Base-by-base conservation (phyloP, 2,329 filamentous ascomycete species). In the Arthrobotrys sinensis region DNA sequence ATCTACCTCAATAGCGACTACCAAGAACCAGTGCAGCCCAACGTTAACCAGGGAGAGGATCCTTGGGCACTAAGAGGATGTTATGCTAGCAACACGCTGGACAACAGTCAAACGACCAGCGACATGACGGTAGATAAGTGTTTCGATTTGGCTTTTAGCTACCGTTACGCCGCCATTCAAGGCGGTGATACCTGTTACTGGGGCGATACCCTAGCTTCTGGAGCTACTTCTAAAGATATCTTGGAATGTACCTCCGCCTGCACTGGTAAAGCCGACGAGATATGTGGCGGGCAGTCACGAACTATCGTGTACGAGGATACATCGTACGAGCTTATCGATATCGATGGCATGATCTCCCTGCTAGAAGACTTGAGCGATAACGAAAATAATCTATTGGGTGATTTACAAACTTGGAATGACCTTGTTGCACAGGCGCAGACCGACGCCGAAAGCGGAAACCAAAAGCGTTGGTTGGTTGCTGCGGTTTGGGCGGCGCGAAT, bases 141-240 rank as follows among this genome's bases (percentile, higher is more conserved):
- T 28, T 40, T 73, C 0, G 69, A 57, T 4, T 19, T 73, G n/a
- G 69, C 57, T 6, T 1, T 12, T 12, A 65, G 36, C n/a, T 73
- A 57, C 40, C 14, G 24, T 45, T 73, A 73, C 32, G 60, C 57
- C 4, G 69, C 69, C 12, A 6, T 66, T 3, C 60, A 73, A 21
- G 60, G 60, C 10, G 69, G 69, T 1, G 57, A 57, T 24, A 66
- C 69, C 11, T 73, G 69, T 34, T 73, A 65, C 19, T 73, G 69
- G 69, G 69, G 60, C 7, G 69, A 73, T 32, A 48, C 50, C 3
- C 36, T 73, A 0, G 38, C 5, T 21, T 28, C 50, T n/a, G n/a
- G 52, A 5, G 38, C 43, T n/a, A 28, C 24, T 14, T 24, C 24
- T 1, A 36, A 14, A 11, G 57, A 55, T 48, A n/a, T 10, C 7